These are phyloP conservation scores for Podaxis carcinomalis DNA, from an alignment of 768 basidiomycete genomes.

Conservation along the genomic window DNA sequence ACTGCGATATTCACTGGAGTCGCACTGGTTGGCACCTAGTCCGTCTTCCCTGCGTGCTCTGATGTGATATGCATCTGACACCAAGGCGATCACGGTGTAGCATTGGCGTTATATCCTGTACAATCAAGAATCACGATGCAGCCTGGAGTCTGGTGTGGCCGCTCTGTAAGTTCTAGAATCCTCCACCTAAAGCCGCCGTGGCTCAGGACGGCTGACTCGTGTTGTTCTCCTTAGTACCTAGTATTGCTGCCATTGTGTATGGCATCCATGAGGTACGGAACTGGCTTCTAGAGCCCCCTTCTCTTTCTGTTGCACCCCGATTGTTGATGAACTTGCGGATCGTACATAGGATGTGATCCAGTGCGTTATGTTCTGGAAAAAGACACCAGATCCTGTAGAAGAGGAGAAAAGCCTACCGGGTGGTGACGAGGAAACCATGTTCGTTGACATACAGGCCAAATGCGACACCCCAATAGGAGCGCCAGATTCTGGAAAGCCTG, in stretches of 20 bases:
- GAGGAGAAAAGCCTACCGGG: background rate
- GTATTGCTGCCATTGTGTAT: slow-evolving; percentile 6
- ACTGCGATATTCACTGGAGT: background rate
- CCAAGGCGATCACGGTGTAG: background rate
- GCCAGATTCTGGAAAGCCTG: background rate
- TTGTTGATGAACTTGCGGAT: background rate
- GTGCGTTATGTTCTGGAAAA: background rate
- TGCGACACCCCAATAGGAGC: background rate
- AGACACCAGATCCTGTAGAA: background rate
- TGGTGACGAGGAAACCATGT: background rate
- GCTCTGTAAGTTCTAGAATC: background rate
- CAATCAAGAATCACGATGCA: background rate
- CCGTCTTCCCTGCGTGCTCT: background rate
- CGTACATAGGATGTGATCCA: background rate
- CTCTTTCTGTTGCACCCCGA: background rate
- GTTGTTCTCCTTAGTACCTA: background rate
- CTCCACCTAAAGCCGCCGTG: background rate
- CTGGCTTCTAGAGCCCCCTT: background rate
- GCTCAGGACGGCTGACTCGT: background rate
- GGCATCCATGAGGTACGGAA: background rate
- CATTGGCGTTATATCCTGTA: background rate
- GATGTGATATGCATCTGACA: background rate
- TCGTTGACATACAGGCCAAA: background rate
- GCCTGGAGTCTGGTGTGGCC: slow-evolving; percentile 1
- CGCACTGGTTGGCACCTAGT: background rate